phyloP scores from a whole-genome alignment of 768 basidiomycete genomes.

The Boletellus ananas region DNA sequence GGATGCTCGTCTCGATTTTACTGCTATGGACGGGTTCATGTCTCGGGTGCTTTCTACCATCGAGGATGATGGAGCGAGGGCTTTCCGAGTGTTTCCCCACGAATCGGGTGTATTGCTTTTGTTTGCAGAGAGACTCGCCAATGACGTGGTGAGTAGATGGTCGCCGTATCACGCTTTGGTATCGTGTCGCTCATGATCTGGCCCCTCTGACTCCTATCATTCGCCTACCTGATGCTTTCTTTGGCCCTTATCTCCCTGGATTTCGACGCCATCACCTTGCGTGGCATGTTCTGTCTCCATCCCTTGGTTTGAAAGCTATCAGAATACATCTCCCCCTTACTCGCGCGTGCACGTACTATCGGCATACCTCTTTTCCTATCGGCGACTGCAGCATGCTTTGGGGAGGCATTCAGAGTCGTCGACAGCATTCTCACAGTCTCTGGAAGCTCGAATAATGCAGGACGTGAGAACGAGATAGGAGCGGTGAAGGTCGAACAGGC shows the following conservation, averaged over 20 bases:
- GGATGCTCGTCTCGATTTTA: constrained; percentile 72
- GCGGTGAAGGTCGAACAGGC: constrained; percentile 49
- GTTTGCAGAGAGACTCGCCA: constrained; percentile 81
- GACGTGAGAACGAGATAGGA: constrained; percentile 1
- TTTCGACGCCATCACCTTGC: not conserved
- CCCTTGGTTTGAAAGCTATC: constrained; percentile 52
- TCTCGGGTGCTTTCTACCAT: constrained; percentile 60
- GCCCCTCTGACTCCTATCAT: not conserved
- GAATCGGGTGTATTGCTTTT: constrained; percentile 70
- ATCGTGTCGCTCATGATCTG: not conserved
- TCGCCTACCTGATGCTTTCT: not conserved
- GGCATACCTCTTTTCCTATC: constrained; percentile 70
- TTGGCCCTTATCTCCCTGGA: not conserved
- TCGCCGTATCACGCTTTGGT: not conserved
- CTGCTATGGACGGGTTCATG: constrained; percentile 93
- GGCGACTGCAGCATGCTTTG: constrained; percentile 86
- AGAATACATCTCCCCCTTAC: constrained; percentile 79
- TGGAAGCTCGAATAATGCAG: constrained; percentile 4
- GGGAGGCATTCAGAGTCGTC: constrained; percentile 83
- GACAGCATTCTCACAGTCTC: constrained; percentile 67
- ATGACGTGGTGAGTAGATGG: constrained; percentile 66
- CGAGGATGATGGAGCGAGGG: constrained; percentile 70
- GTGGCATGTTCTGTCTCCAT: not conserved
- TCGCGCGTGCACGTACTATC: constrained; percentile 73
- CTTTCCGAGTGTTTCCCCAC: constrained; percentile 83